Evolutionary conservation across 75 land plant genomes (phyloP).

Genomic region (Larix kaempferi): DNA sequence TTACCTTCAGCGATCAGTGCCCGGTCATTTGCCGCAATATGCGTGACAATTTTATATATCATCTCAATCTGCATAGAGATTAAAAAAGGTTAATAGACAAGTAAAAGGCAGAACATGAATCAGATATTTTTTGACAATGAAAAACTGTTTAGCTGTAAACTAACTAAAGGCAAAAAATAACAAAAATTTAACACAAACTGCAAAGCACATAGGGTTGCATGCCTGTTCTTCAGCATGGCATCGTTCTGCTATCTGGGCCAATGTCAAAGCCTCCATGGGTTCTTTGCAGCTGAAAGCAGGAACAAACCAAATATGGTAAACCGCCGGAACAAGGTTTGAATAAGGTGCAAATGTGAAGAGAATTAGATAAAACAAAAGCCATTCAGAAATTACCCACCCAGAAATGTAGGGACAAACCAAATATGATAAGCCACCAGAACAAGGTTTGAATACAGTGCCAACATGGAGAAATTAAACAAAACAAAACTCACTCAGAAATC

Average conservation of each 20-base stretch:
- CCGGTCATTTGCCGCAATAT: conserved; percentile 96
- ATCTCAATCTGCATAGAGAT: conserved; percentile 59
- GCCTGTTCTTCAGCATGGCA: conserved; percentile 86
- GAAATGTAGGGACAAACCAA: not conserved
- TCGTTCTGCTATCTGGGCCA: conserved; percentile 89
- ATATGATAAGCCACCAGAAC: no score
- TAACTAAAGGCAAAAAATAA: conserved; percentile 7
- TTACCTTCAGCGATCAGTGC: conserved; percentile 88
- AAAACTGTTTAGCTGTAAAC: not conserved
- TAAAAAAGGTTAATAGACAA: not conserved
- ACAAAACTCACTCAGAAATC: not conserved
- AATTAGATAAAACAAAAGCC: not conserved
- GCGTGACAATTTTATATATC: conserved; percentile 93
- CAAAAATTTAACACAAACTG: conserved; percentile 3
- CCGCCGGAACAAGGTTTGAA: not conserved
- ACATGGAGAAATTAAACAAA: not conserved
- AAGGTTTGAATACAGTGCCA: not conserved
- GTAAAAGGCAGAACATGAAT: not conserved
- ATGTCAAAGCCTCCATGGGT: conserved; percentile 85
- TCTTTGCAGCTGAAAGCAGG: conserved; percentile 74
- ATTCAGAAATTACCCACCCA: no score
- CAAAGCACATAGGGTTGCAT: not conserved
- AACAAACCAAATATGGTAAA: not conserved
- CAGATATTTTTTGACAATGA: not conserved
- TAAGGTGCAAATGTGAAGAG: not conserved